Conservation (phyloP, 2,329 filamentous ascomycete genomes). For the Colletotrichum kahawae region DNA sequence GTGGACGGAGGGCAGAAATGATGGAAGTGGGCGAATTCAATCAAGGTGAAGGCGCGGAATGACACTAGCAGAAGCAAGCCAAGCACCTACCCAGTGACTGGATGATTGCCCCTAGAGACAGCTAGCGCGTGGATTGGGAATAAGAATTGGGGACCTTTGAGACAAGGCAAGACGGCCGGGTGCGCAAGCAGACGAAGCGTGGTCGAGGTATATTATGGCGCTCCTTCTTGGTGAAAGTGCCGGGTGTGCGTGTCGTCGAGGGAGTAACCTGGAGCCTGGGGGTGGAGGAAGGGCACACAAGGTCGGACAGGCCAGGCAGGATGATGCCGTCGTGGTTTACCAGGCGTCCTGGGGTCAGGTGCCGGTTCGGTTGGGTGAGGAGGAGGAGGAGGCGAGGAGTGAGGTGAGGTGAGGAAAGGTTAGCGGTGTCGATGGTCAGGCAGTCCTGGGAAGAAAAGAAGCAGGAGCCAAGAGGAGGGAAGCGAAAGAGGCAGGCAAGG, state of each 20-base stretch:
- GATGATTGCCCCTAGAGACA: constrained; percentile 16
- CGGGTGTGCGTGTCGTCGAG: not conserved
- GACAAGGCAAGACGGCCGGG: constrained; percentile 16
- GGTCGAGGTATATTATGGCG: constrained; percentile 8
- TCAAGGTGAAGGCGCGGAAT: constrained; percentile 3
- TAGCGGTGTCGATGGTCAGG: constrained; percentile 3
- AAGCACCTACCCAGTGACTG: constrained; percentile 2
- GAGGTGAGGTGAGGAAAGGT: not conserved
- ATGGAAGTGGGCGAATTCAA: not conserved
- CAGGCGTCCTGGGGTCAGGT: not conserved
- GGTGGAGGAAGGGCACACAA: not conserved
- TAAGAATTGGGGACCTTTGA: constrained; percentile 12
- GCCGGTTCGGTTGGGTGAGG: not conserved
- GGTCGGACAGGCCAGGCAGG: not conserved
- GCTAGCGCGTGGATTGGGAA: constrained; percentile 11
- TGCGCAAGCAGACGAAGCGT: not conserved
- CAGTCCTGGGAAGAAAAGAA: constrained; percentile 12
- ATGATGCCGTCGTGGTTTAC: not conserved
- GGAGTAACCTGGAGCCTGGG: not conserved
- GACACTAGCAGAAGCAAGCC: constrained; percentile 10
- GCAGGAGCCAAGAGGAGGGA: constrained; percentile 5
- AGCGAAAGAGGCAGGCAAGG: constrained; percentile 5
- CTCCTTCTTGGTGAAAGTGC: not conserved
- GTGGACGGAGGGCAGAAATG: not conserved
- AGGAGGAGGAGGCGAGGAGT: not conserved